A percentile compares a stretch with the other conserved stretches of the same genome.
Conservation (phyloP, 2,329 filamentous ascomycete genomes). For the Ascochyta pisi region DNA sequence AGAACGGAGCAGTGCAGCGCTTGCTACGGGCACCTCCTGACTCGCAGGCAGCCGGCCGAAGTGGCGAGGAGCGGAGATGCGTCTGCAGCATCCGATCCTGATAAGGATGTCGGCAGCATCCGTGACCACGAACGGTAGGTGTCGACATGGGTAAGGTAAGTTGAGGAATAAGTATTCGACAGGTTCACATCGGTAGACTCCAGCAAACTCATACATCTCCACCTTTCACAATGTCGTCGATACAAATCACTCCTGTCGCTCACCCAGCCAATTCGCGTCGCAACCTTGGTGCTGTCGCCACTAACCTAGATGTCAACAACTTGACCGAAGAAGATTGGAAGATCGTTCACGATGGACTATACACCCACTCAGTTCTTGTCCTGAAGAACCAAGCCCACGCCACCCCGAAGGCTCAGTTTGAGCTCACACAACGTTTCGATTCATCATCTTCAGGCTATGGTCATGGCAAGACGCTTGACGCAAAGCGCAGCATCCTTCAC, state of each 20-base stretch:
- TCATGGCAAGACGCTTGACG: conserved; percentile 76
- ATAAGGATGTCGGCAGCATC: conserved; percentile 18
- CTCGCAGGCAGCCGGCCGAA: conserved; percentile 4
- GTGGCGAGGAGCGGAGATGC: conserved; percentile 3
- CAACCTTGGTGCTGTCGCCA: conserved; percentile 19
- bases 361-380: conserved; percentile 72
- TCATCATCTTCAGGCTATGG: conserved; percentile 71
- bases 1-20: not conserved
- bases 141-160: not conserved
- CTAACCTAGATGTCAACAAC: conserved; percentile 22
- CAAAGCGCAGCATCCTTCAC: conserved; percentile 71
- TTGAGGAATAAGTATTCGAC: conserved; percentile 5
- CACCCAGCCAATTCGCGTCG: conserved; percentile 9
- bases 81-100: conserved; percentile 2
- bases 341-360: conserved; percentile 69
- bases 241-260: conserved; percentile 18
- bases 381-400: conserved; percentile 71
- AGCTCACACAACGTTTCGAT: conserved; percentile 77
- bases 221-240: conserved; percentile 11
- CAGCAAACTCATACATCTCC: not conserved
- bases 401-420: conserved; percentile 74
- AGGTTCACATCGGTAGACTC: not conserved
- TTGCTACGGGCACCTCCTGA: conserved; percentile 5
- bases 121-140: not conserved
- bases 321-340: conserved; percentile 60